phyloP scores from a whole-genome alignment of 177 flowering plant species.

The Vitis hybrid region DNA sequence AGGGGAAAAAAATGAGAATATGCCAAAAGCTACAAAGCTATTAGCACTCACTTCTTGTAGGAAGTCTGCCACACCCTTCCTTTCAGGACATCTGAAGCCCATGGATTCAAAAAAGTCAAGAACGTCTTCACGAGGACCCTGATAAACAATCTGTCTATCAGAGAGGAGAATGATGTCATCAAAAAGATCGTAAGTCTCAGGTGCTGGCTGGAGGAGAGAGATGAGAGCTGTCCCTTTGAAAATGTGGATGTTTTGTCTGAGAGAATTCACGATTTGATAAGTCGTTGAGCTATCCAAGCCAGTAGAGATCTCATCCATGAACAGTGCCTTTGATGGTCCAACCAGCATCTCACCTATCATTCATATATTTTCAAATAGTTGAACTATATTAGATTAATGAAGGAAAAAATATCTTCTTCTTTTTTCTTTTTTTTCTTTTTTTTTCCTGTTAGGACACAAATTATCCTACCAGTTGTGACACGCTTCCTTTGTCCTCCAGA shows the following conservation, averaged over 20 bases:
- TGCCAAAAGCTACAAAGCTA: neutral
- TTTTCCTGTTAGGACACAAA: neutral
- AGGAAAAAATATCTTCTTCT: neutral
- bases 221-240: conserved; percentile 34
- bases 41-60: conserved; percentile 40
- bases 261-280: conserved; percentile 46
- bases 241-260: conserved; percentile 37
- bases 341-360: conserved; percentile 53
- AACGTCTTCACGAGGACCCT: conserved; percentile 46
- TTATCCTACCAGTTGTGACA: conserved; percentile 24
- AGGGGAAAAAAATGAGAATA: neutral
- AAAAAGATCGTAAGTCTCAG: conserved; percentile 51
- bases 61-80: conserved; percentile 55
- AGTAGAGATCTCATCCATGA: conserved; percentile 59
- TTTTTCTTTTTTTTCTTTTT: too few relatives aligned
- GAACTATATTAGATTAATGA: neutral
- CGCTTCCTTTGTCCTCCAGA: conserved; percentile 39
- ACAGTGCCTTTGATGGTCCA: conserved; percentile 43
- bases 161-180: conserved; percentile 49
- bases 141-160: conserved; percentile 46
- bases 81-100: conserved; percentile 50
- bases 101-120: conserved; percentile 38
- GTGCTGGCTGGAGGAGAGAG: conserved; percentile 53
- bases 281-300: conserved; percentile 63
- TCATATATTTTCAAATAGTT: too few relatives aligned